Percentiles rank a stretch among this genome's conserved stretches.
Conservation (phyloP, 148 eudicot genomes). For the Rheum nobile region DNA sequence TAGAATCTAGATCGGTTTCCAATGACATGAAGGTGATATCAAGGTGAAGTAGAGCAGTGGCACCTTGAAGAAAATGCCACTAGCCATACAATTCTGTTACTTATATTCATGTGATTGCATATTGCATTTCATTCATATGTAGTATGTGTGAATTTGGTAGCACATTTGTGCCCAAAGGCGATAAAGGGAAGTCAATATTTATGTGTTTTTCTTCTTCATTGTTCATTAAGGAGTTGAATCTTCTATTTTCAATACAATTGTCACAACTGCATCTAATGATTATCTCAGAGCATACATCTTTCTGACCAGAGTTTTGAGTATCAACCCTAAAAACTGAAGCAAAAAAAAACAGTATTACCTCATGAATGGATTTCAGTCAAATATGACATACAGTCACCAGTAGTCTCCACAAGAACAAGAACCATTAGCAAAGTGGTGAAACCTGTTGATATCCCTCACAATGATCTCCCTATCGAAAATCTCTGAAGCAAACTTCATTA, state of each 20-base stretch:
- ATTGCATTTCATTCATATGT: background rate
- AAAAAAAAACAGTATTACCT: background rate
- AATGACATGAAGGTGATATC: no score
- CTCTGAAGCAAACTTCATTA: constrained; percentile 30
- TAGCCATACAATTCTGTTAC: no score
- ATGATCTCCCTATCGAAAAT: constrained; percentile 28
- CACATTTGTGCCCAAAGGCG: constrained; percentile 3
- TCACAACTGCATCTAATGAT: background rate
- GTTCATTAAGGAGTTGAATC: background rate
- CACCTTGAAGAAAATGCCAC: no score
- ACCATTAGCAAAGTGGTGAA: constrained; percentile 30
- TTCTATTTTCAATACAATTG: background rate
- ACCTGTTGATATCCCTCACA: constrained; percentile 35
- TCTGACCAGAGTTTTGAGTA: background rate
- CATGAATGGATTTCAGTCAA: background rate
- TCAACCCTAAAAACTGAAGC: background rate
- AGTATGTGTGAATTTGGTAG: background rate
- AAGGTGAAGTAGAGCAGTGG: no score
- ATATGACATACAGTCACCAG: constrained; percentile 18
- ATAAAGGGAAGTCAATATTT: background rate
- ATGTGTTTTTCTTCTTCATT: background rate
- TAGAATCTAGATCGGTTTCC: no score
- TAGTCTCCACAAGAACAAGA: constrained; percentile 34
- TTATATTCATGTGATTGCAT: background rate
- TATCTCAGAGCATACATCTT: background rate